Evolutionary conservation across 2,329 filamentous ascomycete genomes (phyloP).

Genomic region (Pestalotiopsis fici): DNA sequence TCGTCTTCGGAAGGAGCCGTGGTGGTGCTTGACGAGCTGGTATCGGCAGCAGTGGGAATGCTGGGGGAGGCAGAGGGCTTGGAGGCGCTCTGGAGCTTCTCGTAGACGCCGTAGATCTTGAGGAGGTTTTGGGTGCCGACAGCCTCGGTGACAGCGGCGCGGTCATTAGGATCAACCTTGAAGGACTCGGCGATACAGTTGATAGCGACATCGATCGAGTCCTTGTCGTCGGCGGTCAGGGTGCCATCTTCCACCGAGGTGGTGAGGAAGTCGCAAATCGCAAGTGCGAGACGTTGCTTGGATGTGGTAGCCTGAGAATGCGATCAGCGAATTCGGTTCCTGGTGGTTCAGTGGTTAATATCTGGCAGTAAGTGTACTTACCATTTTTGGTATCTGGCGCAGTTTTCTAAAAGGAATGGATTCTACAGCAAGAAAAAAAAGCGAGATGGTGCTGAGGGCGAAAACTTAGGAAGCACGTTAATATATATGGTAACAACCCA

Average conservation of each 20-base stretch:
- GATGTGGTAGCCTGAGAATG: constrained; percentile 44
- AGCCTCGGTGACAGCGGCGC: constrained; percentile 71
- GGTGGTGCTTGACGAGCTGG: constrained; percentile 17
- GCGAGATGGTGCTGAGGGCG: not conserved
- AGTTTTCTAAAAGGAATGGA: not conserved
- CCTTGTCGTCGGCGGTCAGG: constrained; percentile 81
- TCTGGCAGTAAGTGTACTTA: not conserved
- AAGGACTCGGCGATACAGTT: constrained; percentile 96
- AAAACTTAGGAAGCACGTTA: not conserved
- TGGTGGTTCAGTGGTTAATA: not conserved
- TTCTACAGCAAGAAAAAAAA: not conserved
- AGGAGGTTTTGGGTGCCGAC: constrained; percentile 85
- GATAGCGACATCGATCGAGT: constrained; percentile 90
- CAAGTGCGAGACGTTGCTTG: constrained; percentile 89
- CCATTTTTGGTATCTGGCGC: not conserved
- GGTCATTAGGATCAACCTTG: constrained; percentile 85
- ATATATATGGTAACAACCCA: not conserved
- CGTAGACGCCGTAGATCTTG: constrained; percentile 93
- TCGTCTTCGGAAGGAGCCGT: constrained; percentile 51
- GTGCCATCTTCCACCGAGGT: constrained; percentile 86
- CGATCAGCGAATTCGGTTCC: not conserved
- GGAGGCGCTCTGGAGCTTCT: constrained; percentile 75
- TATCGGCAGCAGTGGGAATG: constrained; percentile 37
- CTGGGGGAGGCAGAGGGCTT: constrained; percentile 36
- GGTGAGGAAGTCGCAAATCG: constrained; percentile 93